Conservation (phyloP, 495 filamentous ascomycete species). For the Penicillium desertorum region DNA sequence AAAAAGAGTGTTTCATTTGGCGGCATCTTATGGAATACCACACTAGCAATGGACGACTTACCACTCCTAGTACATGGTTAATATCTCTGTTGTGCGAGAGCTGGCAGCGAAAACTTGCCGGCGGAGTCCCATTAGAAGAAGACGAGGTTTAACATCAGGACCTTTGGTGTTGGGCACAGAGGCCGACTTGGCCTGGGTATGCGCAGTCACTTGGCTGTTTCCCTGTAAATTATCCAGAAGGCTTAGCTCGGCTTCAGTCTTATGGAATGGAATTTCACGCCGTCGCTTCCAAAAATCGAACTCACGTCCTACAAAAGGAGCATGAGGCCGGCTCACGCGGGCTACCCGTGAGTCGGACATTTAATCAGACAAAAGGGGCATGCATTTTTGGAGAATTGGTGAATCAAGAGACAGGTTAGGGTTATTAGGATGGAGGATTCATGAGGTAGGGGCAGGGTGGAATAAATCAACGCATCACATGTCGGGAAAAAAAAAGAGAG, state of each 20-base stretch:
- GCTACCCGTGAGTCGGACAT: constrained; percentile 10
- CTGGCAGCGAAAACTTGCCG: constrained; percentile 55
- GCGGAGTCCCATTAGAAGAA: constrained; percentile 93
- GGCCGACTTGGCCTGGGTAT: constrained; percentile 31
- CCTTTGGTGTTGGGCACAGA: constrained; percentile 36
- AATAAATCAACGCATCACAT: constrained; percentile 12
- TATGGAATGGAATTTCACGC: constrained; percentile 17
- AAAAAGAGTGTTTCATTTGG: constrained; percentile 93
- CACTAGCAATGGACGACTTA: constrained; percentile 95
- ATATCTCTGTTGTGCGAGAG: background rate
- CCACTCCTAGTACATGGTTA: constrained; percentile 66
- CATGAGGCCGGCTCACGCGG: constrained; percentile 15
- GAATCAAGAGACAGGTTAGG: background rate
- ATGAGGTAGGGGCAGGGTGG: background rate
- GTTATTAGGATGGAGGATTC: constrained; percentile 5
- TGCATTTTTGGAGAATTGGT: constrained; percentile 15
- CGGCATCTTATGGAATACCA: constrained; percentile 96
- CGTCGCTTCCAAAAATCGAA: constrained; percentile 10
- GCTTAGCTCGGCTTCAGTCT: constrained; percentile 39
- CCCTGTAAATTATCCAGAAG: constrained; percentile 40
- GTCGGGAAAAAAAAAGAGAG: constrained; percentile 4
- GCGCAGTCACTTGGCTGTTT: constrained; percentile 23
- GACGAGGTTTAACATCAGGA: constrained; percentile 68
- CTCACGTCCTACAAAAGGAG: constrained; percentile 9
- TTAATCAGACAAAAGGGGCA: constrained; percentile 4